Evolutionary conservation across 768 basidiomycete genomes (phyloP), one percentile per base, ranked within the genome.

Genomic region (Phlebiopsis flavidoalba): DNA sequence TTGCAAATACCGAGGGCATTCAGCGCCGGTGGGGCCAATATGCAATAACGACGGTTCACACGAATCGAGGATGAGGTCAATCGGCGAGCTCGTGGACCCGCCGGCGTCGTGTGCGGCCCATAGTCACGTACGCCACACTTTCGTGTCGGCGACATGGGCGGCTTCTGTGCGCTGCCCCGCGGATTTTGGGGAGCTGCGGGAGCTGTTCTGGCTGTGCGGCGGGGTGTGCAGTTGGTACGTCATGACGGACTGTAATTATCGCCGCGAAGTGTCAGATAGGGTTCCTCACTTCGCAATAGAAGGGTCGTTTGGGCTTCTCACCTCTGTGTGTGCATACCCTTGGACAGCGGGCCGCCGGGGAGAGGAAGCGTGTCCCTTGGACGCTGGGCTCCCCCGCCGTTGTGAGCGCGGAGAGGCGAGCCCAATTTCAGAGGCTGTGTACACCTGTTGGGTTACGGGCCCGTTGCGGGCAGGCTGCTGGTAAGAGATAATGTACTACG

Each of bases 31-130:
- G n/a, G n/a, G 86, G 1, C 77, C 73, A 45, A 89, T 80, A 72
- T 90, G 89, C 15, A 81, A 57, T 52, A 91, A 72, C 3, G 88
- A 82, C 17, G 89, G 88, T 60, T 83, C 77, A 68, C 88, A 90
- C 5, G 85, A 80, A 1, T 76, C 71, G 15, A 91, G 78, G 40
- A 89, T 72, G 1, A 74, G 69, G 60, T 85, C 83, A 21, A 90
- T 66, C 17, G 76, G 72, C 26, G 76, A 73, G 21, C 69, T 71
- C 15, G 73, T 77, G 6, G 79, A 74, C 58, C 60, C 65, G 26
- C 60, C 33, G 21, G 43, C 50, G 24, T 69, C 67, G 36, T 37
- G 53, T 12, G 21, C 31, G 12, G 65, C 59, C n/a, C 33, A 60
- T 19, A 12, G 65, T 59, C 33, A 60, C 22, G 26, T 63, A 61